A percentile compares a stretch with the other conserved stretches of the same genome.
phyloP scores from a whole-genome alignment of 1,284 basidiomycete species.

The Ganoderma sinense region DNA sequence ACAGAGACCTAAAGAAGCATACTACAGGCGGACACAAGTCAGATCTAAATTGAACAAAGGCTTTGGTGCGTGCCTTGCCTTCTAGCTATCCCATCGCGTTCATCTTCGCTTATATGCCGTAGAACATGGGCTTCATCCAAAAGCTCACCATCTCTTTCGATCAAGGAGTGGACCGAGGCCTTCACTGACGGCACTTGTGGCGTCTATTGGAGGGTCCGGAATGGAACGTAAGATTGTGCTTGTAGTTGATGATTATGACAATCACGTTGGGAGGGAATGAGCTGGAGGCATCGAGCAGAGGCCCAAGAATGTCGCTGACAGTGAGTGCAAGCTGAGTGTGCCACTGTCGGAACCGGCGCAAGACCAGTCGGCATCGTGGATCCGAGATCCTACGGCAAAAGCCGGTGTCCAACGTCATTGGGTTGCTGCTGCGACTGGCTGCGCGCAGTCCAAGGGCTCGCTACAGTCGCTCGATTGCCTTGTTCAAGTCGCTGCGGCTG shows the following conservation, averaged over 20 bases:
- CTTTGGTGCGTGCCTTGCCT: neutral
- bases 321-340: too few species aligned
- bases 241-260: too few species aligned
- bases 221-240: too few species aligned
- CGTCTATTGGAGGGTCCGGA: neutral
- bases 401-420: neutral
- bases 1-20: neutral
- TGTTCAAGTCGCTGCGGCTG: conserved; percentile 23
- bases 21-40: neutral
- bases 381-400: neutral
- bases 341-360: too few species aligned
- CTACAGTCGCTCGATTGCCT: neutral
- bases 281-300: too few species aligned
- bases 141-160: too few species aligned
- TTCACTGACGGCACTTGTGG: neutral
- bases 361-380: too few species aligned
- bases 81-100: neutral
- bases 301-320: too few species aligned
- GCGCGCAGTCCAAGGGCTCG: neutral
- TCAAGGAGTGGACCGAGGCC: too few species aligned
- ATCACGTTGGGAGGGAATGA: too few species aligned
- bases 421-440: neutral
- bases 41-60: neutral
- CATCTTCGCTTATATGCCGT: neutral
- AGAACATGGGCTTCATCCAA: neutral